Conservation (phyloP, 108 stramenopile genomes). For the Stephanodiscus minutulus region DNA sequence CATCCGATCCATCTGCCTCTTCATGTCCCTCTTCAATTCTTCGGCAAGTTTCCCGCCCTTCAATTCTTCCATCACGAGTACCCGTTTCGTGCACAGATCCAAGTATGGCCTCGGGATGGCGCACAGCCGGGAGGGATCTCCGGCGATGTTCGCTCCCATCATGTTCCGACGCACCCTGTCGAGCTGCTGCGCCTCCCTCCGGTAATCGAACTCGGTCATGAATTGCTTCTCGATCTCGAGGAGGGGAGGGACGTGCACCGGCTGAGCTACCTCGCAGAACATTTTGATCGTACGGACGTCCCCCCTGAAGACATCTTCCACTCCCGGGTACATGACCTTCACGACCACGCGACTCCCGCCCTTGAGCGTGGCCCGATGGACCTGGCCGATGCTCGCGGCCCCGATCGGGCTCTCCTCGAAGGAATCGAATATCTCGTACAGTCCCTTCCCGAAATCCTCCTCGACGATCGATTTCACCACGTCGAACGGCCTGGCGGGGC, state of each 20-base stretch:
- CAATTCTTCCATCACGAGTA: slow-evolving; percentile 86
- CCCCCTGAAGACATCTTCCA: slow-evolving; percentile 71
- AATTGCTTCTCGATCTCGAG: slow-evolving; percentile 92
- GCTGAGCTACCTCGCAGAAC: slow-evolving; percentile 84
- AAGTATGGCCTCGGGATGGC: slow-evolving; percentile 70
- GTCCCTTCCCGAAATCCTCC: slow-evolving; percentile 54
- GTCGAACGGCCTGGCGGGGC: slow-evolving; percentile 61
- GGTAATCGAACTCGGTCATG: slow-evolving; percentile 94
- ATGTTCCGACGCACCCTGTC: slow-evolving; percentile 71
- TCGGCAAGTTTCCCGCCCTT: slow-evolving; percentile 74
- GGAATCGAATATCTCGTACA: slow-evolving; percentile 60
- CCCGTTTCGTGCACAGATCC: slow-evolving; percentile 70
- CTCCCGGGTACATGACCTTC: slow-evolving; percentile 85
- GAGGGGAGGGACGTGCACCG: slow-evolving; percentile 83
- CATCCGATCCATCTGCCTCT: slow-evolving; percentile 50
- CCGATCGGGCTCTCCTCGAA: slow-evolving; percentile 85
- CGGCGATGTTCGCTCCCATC: slow-evolving; percentile 57
- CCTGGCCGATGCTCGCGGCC: slow-evolving; percentile 85
- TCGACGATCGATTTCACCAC: slow-evolving; percentile 68
- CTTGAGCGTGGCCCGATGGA: slow-evolving; percentile 77
- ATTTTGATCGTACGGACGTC: slow-evolving; percentile 85
- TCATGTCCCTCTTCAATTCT: slow-evolving; percentile 65
- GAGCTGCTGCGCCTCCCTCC: slow-evolving; percentile 67
- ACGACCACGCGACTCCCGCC: slow-evolving; percentile 74
- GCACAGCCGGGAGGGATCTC: slow-evolving; percentile 44